These are phyloP conservation scores for Pestalotiopsis sp. DNA, from an alignment of 2,329 filamentous ascomycete genomes.

Conservation along the genomic window DNA sequence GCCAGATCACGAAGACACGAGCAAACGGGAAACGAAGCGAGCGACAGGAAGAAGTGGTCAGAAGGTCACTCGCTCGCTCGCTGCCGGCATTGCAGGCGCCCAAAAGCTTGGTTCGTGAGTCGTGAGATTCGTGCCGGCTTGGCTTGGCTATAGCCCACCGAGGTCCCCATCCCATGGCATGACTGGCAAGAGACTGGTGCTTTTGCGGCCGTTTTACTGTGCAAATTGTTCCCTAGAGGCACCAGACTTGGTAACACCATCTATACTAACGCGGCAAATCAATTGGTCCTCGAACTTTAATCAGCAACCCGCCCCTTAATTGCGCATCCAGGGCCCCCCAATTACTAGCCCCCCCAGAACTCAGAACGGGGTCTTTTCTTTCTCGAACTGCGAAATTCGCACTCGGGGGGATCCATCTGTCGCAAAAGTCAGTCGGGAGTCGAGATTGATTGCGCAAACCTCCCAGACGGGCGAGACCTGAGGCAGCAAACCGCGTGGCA, in stretches of 20 bases:
- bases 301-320: constrained; percentile 8
- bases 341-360: background rate
- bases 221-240: background rate
- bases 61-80: background rate
- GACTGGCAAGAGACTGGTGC: background rate
- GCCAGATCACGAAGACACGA: background rate
- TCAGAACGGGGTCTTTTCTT: background rate
- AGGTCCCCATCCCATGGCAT: background rate
- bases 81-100: background rate
- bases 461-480: background rate
- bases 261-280: background rate
- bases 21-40: background rate
- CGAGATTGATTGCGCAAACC: background rate
- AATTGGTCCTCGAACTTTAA: constrained; percentile 5
- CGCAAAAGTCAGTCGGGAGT: background rate
- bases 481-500: background rate
- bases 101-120: background rate
- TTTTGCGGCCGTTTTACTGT: background rate
- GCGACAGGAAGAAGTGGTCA: background rate
- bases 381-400: background rate
- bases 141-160: background rate
- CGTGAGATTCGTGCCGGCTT: background rate
- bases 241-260: background rate
- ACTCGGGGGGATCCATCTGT: background rate
- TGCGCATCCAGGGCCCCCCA: background rate